Base-by-base conservation (phyloP, 2,329 filamentous ascomycete genomes). In the Penicillium sclerotiorum region DNA sequence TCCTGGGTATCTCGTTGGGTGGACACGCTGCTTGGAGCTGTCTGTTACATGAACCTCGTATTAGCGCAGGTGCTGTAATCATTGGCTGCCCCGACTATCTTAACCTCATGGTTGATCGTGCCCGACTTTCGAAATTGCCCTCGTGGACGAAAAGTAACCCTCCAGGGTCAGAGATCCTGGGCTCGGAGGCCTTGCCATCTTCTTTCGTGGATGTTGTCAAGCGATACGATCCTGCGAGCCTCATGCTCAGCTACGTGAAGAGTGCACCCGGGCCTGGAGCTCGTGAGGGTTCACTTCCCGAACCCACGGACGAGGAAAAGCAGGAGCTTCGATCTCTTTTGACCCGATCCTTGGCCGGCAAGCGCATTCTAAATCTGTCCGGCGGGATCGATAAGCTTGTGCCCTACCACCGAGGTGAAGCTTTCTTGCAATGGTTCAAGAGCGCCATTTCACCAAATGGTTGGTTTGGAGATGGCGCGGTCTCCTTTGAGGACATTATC, bases 1-100 rank as follows among this genome's bases (percentile, higher is more conserved):
- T 87, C 9, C 77, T 95, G 32, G 94, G 94, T 0, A 83, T 95
- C 50, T 93, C 88, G 20, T 75, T 97, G 1, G 94, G 94, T 5
- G 94, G 90, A 0, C 94, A 97, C 69, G 84, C 88, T 11, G 86
- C 87, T 1, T 97, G 93, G 91, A 88, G 95, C 65, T 80, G 85
- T 22, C 73, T 96, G 50, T 81, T 96, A 38, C 81, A 84, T 30
- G 92, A 97, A 52, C 83, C 86, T 15, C 81, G 91, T 56, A 81
- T 97, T 47, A 86, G 80, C n/a, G 86, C 88, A 0, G 91, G 83
- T 1, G 84, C 95, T 7, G 79, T 89, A 2, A 80, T 96, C 20
- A 89, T 97, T 45, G 94, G 93, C 1, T 96, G 91, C 69, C 90
- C 92, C 1, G 93, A 99, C 71, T 96, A 89, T 62, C 83, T 86